Percentiles rank a stretch among this genome's conserved stretches.
Evolutionary conservation across 2,329 filamentous ascomycete species (phyloP).

Genomic region (Pseudocercospora musae): DNA sequence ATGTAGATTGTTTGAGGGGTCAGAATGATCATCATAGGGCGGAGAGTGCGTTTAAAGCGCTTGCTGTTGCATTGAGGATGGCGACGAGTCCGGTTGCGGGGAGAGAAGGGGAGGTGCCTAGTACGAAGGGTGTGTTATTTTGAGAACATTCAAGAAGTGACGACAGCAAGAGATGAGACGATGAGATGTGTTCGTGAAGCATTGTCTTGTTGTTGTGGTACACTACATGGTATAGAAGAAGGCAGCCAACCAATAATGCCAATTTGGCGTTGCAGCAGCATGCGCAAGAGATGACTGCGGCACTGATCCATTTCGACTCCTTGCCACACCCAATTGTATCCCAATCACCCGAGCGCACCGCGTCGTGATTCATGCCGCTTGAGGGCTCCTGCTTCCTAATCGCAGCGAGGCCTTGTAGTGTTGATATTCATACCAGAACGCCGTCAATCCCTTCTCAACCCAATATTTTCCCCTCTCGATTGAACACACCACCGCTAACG

Average conservation of each 20-base stretch:
- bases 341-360: slow-evolving; percentile 1
- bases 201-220: not conserved
- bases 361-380: slow-evolving; percentile 4
- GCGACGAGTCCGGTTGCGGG: slow-evolving; percentile 73
- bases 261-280: not conserved
- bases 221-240: not conserved
- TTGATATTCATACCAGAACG: not conserved
- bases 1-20: slow-evolving; percentile 87
- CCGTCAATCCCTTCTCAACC: not conserved
- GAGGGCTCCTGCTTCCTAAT: not conserved
- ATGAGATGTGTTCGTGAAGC: not conserved
- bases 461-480: not conserved
- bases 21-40: slow-evolving; percentile 95
- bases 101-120: slow-evolving; percentile 87
- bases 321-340: not conserved
- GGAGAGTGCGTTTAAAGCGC: slow-evolving; percentile 94
- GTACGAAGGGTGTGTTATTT: slow-evolving; percentile 86
- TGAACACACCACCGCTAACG: not conserved
- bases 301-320: not conserved
- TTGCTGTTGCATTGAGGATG: slow-evolving; percentile 78
- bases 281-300: not conserved
- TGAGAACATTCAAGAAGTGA: slow-evolving; percentile 14
- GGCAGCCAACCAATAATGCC: not conserved
- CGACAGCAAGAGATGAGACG: not conserved
- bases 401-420: not conserved